Evolutionary conservation across 2,329 filamentous ascomycete species (phyloP).

Genomic region (Colletotrichum truncatum): DNA sequence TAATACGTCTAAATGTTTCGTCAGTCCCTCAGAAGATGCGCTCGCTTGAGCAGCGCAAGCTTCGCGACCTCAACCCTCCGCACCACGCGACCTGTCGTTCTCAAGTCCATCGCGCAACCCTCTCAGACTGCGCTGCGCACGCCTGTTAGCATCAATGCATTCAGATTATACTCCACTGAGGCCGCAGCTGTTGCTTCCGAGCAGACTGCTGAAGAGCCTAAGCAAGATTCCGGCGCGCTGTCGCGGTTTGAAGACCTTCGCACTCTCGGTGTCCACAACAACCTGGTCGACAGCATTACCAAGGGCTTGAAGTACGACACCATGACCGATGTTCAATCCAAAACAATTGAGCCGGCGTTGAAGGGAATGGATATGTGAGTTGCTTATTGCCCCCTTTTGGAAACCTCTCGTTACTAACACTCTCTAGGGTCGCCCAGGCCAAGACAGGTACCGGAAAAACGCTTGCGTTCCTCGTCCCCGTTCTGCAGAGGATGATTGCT

Average conservation of each 20-base stretch:
- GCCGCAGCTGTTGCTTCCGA: constrained; percentile 39
- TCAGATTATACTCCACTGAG: constrained; percentile 50
- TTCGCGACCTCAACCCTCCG: constrained; percentile 21
- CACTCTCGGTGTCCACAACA: constrained; percentile 64
- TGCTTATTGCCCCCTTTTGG: background rate
- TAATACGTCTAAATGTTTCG: constrained; percentile 32
- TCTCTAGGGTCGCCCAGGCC: constrained; percentile 82
- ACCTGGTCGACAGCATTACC: constrained; percentile 75
- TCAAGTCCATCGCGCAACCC: constrained; percentile 23
- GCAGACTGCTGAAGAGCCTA: constrained; percentile 12
- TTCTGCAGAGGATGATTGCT: constrained; percentile 80
- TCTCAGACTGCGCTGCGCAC: constrained; percentile 13
- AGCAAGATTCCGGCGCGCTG: constrained; percentile 34
- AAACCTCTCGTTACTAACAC: constrained; percentile 31
- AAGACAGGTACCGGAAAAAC: constrained; percentile 99
- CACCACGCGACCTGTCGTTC: constrained; percentile 21
- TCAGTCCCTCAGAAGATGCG: constrained; percentile 48
- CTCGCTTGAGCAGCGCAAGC: constrained; percentile 42
- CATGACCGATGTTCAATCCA: constrained; percentile 93
- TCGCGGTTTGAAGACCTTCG: constrained; percentile 56
- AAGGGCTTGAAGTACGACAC: constrained; percentile 77
- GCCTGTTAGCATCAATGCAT: constrained; percentile 16
- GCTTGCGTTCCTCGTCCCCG: constrained; percentile 87
- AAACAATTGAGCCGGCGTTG: constrained; percentile 83
- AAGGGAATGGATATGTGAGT: constrained; percentile 85